Percentiles rank a stretch among this genome's conserved stretches.
These are phyloP conservation scores for Closterium sp. DNA, from an alignment of 139 green algal species.

Conservation along the genomic window DNA sequence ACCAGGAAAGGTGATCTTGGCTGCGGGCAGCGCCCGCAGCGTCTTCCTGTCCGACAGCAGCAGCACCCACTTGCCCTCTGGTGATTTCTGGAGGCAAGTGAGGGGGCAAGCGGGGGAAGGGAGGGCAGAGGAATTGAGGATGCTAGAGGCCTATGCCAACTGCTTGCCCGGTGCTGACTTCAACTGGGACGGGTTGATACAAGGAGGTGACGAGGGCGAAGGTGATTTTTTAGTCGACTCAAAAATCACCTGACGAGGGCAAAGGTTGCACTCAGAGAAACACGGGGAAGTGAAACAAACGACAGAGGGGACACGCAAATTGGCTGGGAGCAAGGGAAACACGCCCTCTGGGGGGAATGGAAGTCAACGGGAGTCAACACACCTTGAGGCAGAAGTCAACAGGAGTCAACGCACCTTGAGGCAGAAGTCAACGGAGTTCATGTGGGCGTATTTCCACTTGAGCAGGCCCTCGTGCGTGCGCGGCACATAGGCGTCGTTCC, in stretches of 20 bases:
- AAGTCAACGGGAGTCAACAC: background rate
- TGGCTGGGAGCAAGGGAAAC: too few relatives aligned
- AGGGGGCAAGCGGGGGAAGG: background rate
- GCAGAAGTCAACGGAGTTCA: constrained; percentile 96
- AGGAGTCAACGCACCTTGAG: constrained; percentile 39
- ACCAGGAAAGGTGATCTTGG: background rate
- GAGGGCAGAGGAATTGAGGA: too few relatives aligned
- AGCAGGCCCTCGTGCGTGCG: constrained; percentile 83
- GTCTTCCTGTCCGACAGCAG: background rate
- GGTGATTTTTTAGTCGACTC: too few relatives aligned
- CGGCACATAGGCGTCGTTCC: constrained; percentile 72
- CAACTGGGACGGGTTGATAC: too few relatives aligned
- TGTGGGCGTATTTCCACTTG: constrained; percentile 95
- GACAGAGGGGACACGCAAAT: too few relatives aligned
- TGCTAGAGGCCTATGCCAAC: too few relatives aligned
- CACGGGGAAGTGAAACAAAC: too few relatives aligned
- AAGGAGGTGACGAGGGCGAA: too few relatives aligned
- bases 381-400: background rate
- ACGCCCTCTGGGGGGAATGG: too few relatives aligned
- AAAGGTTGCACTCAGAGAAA: too few relatives aligned
- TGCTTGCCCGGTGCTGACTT: too few relatives aligned
- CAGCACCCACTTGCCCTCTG: background rate
- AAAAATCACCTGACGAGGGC: too few relatives aligned
- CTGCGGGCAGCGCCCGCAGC: background rate
- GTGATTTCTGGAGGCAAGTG: background rate